Base-by-base conservation (phyloP, 305 asterid genomes). In the Rubia balearica region DNA sequence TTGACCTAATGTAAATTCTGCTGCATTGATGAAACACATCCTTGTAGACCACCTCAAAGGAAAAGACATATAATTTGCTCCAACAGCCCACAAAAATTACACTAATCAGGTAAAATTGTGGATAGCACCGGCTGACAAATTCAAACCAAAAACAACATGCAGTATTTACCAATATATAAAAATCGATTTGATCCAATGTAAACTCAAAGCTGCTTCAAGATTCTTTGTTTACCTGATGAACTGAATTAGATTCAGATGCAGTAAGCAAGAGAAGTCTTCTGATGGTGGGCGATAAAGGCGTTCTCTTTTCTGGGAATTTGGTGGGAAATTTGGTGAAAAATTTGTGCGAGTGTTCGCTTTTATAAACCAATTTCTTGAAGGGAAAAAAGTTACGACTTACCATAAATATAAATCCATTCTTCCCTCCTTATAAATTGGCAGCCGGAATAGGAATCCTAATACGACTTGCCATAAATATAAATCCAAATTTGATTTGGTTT, bases 171-270 rank as follows among this genome's bases (percentile, higher is more conserved):
- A 19, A 4, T 3, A 14, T 27, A 1, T 2, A 1, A 27, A 1
- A 27, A 0, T 27, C 30, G 30, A 27, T 27, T 27, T 27, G 57
- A 51, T 51, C 57, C 19, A 4, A 51, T 51, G 22, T 16, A 17
- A 49, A 49, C 14, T 19, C 8, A 49, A 51, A 51, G 57, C 16
- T 12, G 53, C n/a, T 51, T 17, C 21, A 17, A 51, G 22, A 51
- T 61, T 61, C 45, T 10, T 10, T 61, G 8, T 17, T 61, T 61
- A 61, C 66, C 66, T 61, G 66, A 30, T 61, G n/a, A 61, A 61
- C 43, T 12, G 66, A 10, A 30, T 49, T 49, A 49, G 19, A 16
- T 49, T 49, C 56, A 49, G 21, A 46, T 17, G 51, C 41, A 12
- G 65, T 60, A 4, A n/a, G 30, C 22, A 61, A 6, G 66, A 40